Base-by-base conservation (phyloP, 495 filamentous ascomycete species). In the Lophiostoma macrostomum region DNA sequence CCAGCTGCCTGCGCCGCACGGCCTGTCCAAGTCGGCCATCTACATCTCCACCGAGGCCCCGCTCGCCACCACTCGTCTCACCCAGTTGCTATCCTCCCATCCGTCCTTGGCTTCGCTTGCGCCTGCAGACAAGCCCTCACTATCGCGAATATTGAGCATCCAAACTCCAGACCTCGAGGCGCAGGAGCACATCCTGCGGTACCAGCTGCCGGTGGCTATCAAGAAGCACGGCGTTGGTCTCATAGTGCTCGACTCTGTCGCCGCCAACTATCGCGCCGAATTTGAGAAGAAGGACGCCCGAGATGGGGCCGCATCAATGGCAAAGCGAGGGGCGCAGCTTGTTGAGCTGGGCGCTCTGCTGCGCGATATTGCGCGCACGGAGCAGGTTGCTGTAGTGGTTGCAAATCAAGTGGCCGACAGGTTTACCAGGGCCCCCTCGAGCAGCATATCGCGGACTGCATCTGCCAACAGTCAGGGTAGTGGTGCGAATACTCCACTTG, bases 21-120 rank as follows among this genome's bases (percentile, higher is more conserved):
- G 91, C 2, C 75, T 93, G 8, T 76, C 73, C 19, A 78, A 80
- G 40, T 73, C 80, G 11, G 81, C 87, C 0, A 75, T 98, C 7
- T 97, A 98, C 74, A 88, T 98, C 68, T 94, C 89, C n/a, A 98
- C 94, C 31, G 94, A 97, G 66, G 81, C 88, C 1, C 76, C 88
- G 0, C 76, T 98, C 0, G 80, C 87, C 5, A 97, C 91, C 4
- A 76, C 72, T 0, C 88, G 93, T 4, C 80, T 98, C 0, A 67
- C 81, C 0, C 90, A 97, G 68, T 73, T 96, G 29, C 79, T 91
- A 0, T 56, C 72, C n/a, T 74, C 68, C 40, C 80, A 95, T 66
- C 84, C 88, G 0, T 56, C 70, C 12, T 76, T 91, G 31, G 35
- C 44, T 5, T 59, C 58, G 27, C 73, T 82, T 10, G 53, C 76